These are phyloP conservation scores for Clarkia xantiana DNA, from an alignment of 345 rosid species.

Conservation along the genomic window DNA sequence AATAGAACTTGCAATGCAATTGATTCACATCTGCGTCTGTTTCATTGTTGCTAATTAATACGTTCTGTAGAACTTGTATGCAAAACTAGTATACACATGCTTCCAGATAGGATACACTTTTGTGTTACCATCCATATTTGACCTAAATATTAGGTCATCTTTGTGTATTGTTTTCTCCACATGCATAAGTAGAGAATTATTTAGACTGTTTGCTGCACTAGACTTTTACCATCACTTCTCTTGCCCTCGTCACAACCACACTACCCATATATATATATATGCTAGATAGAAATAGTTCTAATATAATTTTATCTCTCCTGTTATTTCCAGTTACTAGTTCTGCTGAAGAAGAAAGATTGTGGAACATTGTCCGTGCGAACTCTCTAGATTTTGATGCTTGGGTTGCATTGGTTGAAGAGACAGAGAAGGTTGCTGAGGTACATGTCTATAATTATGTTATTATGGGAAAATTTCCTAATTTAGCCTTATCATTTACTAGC, in stretches of 20 bases:
- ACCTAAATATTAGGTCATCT: too few relatives aligned
- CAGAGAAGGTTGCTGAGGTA: conserved; percentile 85
- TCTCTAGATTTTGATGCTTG: conserved; percentile 79
- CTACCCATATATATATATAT: background rate
- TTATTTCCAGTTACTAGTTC: conserved; percentile 30
- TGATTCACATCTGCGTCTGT: too few relatives aligned
- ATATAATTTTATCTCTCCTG: conserved; percentile 1
- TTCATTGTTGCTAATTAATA: too few relatives aligned
- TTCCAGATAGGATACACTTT: too few relatives aligned
- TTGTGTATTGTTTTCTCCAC: too few relatives aligned
- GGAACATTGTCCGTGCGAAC: conserved; percentile 72
- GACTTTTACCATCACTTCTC: background rate
- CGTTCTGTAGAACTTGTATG: too few relatives aligned
- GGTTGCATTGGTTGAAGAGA: conserved; percentile 80
- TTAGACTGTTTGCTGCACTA: too few relatives aligned
- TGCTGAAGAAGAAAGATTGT: conserved; percentile 76
- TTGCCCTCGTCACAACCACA: background rate
- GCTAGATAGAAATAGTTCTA: background rate
- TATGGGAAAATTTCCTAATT: background rate
- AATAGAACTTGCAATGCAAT: too few relatives aligned
- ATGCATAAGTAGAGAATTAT: too few relatives aligned
- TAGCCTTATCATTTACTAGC: background rate
- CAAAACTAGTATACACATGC: too few relatives aligned
- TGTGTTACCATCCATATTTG: too few relatives aligned
- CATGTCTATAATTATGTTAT: conserved; percentile 6